These are phyloP conservation scores for Xylariaceae sp. DNA, from an alignment of 2,329 filamentous ascomycete genomes.

Conservation along the genomic window DNA sequence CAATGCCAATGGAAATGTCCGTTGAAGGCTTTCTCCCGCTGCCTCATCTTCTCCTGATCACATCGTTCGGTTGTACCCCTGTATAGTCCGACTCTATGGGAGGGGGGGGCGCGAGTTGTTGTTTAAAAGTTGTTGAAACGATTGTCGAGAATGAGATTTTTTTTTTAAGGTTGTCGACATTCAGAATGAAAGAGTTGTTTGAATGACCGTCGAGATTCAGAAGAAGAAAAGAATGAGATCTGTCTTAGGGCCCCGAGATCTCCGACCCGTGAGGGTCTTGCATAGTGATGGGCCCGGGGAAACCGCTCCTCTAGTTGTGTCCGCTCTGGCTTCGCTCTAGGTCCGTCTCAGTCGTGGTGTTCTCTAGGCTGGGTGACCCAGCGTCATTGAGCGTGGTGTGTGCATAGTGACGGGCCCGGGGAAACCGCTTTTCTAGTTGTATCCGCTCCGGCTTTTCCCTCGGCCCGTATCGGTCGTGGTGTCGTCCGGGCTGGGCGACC, in stretches of 20 bases:
- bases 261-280: no score
- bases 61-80: not conserved
- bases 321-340: slow-evolving; percentile 5
- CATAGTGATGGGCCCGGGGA: not conserved
- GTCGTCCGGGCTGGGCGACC: slow-evolving; percentile 9
- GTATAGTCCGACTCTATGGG: not conserved
- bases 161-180: no score
- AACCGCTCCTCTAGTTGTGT: slow-evolving; percentile 22
- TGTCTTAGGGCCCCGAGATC: no score
- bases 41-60: not conserved
- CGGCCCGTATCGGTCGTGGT: slow-evolving; percentile 11
- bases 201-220: no score
- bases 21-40: not conserved
- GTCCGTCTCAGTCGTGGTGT: slow-evolving; percentile 4
- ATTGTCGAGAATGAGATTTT: slow-evolving; percentile 1
- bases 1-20: not conserved
- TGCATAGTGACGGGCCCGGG: not conserved
- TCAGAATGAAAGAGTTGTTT: no score
- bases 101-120: no score
- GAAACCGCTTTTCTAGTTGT: slow-evolving; percentile 23
- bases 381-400: slow-evolving; percentile 16
- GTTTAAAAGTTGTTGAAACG: slow-evolving; percentile 3
- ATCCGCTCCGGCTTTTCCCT: slow-evolving; percentile 23
- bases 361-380: slow-evolving; percentile 9
- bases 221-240: no score